Evolutionary conservation across 2,329 filamentous ascomycete genomes (phyloP), one percentile per base, ranked within the genome.

Genomic region (Fusarium stilboides): DNA sequence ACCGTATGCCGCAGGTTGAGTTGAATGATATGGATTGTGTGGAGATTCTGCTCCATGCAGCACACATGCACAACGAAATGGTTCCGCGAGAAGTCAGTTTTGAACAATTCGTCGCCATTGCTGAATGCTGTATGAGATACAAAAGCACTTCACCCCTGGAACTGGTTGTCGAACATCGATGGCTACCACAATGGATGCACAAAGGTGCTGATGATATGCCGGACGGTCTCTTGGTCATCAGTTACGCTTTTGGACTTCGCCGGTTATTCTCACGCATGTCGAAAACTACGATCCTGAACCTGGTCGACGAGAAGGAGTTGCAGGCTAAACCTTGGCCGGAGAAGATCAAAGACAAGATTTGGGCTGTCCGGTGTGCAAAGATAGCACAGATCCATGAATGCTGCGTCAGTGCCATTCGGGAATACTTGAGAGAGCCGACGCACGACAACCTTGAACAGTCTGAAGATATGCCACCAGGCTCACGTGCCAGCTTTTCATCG

Each of bases 1-100:
- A 85, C 63, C 81, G 83, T 13, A 87, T 88, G 85, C 84, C 85
- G 3, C 85, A 87, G 68, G 72, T 79, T 28, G 85, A 87, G 65
- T 63, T 79, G 8, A 85, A 87, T 53, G 75, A 71, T 3, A 57
- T 82, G 3, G 71, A 77, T 4, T 78, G 82, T 1, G 72, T 87
- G 13, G 81, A 83, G 61, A 82, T 83, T 2, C 65, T 88, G 1
- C 75, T 88, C 4, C 81, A 86, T 57, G 86, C 85, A 3, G 85
- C 85, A 1, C 85, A 87, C 65, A 80, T 84, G 77, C 85, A 85
- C 57, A 81, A 80, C 45, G 77, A 82, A 8, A 76, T 78, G 54
- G 76, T 87, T 6, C 85, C 85, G 0, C 77, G 80, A 8, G 79
- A 83, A 8, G 78, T 87, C 8, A 76, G 75, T 1, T 87, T 87